phyloP scores from a whole-genome alignment of 768 basidiomycete species.

The Mycena polygramma region DNA sequence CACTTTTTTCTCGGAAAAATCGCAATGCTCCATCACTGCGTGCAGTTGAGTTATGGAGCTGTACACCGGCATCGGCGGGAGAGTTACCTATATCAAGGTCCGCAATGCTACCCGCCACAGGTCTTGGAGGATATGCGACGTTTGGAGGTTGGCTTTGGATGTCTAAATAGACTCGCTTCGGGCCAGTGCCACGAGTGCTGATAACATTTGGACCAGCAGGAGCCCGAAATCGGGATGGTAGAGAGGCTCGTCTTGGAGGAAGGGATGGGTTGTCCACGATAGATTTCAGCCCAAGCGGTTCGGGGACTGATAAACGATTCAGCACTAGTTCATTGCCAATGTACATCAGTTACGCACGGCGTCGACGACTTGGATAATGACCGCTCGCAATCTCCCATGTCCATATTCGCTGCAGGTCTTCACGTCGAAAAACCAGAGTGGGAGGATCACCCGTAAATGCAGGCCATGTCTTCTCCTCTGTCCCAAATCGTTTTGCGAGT shows the following conservation, averaged over 20 bases:
- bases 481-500: constrained; percentile 33
- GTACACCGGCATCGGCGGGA: neutral
- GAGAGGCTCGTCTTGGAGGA: constrained; percentile 63
- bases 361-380: constrained; percentile 89
- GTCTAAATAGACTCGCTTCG: constrained; percentile 83
- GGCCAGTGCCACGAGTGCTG: constrained; percentile 79
- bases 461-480: constrained; percentile 35
- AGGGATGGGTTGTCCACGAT: constrained; percentile 81
- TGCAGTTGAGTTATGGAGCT: constrained; percentile 27
- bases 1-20: constrained; percentile 87
- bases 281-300: constrained; percentile 69
- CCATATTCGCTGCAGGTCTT: constrained; percentile 93
- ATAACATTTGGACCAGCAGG: constrained; percentile 62
- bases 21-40: constrained; percentile 89
- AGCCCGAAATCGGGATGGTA: constrained; percentile 63
- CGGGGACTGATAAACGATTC: constrained; percentile 68
- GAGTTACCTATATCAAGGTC: constrained; percentile 77
- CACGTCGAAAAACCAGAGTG: constrained; percentile 68
- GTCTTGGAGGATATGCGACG: constrained; percentile 89
- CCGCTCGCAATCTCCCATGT: constrained; percentile 95
- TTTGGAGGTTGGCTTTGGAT: constrained; percentile 70
- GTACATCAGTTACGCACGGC: constrained; percentile 64
- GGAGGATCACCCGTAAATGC: constrained; percentile 35
- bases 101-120: constrained; percentile 84
- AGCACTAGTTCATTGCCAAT: constrained; percentile 17